A percentile compares a stretch with the other conserved stretches of the same genome.
Conservation (phyloP, 2,329 filamentous ascomycete genomes). For the Phialophora verrucosa region DNA sequence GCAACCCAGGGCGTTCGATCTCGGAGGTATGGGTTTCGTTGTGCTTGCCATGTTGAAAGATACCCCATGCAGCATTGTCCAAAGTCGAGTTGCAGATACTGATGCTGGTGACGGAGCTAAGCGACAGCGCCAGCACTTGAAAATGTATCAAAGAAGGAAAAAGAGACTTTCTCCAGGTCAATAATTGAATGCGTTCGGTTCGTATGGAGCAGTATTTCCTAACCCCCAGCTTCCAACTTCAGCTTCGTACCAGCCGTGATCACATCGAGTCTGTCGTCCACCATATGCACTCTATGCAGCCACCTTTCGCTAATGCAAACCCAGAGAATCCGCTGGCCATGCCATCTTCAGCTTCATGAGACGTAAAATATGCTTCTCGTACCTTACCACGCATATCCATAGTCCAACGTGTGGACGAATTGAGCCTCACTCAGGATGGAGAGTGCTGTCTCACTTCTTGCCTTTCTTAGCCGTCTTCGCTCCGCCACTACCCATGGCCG, state of each 20-base stretch:
- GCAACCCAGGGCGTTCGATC: not conserved
- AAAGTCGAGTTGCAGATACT: not conserved
- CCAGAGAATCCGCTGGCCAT: not conserved
- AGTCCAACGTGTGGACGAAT: slow-evolving; percentile 4
- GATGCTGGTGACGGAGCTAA: not conserved
- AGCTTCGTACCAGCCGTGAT: not conserved
- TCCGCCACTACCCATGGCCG: slow-evolving; percentile 45
- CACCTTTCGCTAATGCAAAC: slow-evolving; percentile 17
- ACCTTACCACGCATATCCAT: not conserved
- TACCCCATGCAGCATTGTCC: not conserved
- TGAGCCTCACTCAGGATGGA: not conserved
- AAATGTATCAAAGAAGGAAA: not conserved
- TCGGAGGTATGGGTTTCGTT: not conserved
- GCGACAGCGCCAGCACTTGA: no score
- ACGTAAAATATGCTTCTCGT: slow-evolving; percentile 1
- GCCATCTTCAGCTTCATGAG: not conserved
- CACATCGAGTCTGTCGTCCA: slow-evolving; percentile 1
- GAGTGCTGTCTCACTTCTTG: slow-evolving; percentile 34
- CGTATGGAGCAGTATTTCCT: not conserved
- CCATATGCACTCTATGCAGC: slow-evolving; percentile 1
- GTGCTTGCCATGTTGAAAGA: not conserved
- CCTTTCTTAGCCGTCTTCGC: slow-evolving; percentile 43
- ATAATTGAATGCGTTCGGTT: not conserved
- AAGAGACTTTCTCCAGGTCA: not conserved
- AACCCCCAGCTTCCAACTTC: not conserved